Evolutionary conservation across 306 rosid species (phyloP), one percentile per base, ranked within the genome.

Genomic region (Crotalaria pallida): DNA sequence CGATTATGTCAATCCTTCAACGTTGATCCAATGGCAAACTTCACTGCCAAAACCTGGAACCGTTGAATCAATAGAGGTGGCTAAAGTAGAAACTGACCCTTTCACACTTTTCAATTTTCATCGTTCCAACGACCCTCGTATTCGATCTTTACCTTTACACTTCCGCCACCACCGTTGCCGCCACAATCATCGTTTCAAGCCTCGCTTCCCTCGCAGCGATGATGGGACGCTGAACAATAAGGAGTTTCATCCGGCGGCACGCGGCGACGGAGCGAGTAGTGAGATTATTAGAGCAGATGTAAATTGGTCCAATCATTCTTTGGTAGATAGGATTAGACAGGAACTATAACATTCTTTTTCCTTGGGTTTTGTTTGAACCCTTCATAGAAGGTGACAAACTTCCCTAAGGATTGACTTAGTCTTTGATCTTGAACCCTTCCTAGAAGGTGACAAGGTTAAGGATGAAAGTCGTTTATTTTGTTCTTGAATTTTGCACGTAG

Each of bases 121-220:
- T n/a, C 83, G 79, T 57, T 84, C 88, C 3, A 13, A 67, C 27
- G 74, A 86, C 78, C 90, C 71, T 70, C 85, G 69, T 16, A 71
- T 79, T 74, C 84, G 81, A 10, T 78, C 86, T 5, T 26, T 69
- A 40, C 85, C 84, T 10, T 4, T 78, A 10, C 17, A 78, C 1
- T 55, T 49, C 67, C 92, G 77, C 50, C 79, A 84, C 15, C 87
- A 33, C 83, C 81, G 69, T 1, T 77, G 90, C 61, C 84, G 74
- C 68, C 86, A 64, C 36, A 56, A 52, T 5, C 82, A 12, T 40
- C 62, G 19, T 29, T 51, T 68, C 73, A 77, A 48, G 67, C 79
- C 56, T 7, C 86, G 62, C 22, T 18, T 70, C n/a, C 72, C 45
- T 7, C 60, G 24, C 53, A 57, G 43, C 0, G 61, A 67, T 15